phyloP scores from a whole-genome alignment of 805 yeast genomes.

The Candida parachauliodes region DNA sequence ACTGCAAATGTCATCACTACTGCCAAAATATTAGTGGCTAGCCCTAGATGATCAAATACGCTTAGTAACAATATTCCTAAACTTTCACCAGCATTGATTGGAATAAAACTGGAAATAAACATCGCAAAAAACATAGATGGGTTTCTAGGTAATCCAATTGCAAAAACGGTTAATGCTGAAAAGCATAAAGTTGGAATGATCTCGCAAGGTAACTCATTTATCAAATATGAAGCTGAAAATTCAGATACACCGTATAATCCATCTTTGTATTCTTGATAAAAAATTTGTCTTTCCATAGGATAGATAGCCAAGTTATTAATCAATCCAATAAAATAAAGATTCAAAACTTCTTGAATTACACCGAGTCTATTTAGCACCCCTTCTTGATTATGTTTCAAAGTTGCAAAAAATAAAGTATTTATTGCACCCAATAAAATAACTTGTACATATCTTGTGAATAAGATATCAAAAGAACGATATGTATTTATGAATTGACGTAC shows the following conservation, averaged over 20 bases:
- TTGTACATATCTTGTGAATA: slow-evolving; percentile 63
- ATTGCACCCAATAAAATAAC: slow-evolving; percentile 60
- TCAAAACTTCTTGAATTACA: slow-evolving; percentile 65
- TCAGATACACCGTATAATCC: slow-evolving; percentile 62
- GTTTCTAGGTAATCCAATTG: slow-evolving; percentile 67
- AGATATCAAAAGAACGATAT: slow-evolving; percentile 46
- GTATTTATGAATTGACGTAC: slow-evolving; percentile 30
- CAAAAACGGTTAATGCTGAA: slow-evolving; percentile 60
- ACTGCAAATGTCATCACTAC: slow-evolving; percentile 65
- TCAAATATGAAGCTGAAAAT: slow-evolving; percentile 55
- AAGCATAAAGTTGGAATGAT: slow-evolving; percentile 54
- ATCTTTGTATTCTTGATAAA: slow-evolving; percentile 75
- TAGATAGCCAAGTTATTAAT: slow-evolving; percentile 71
- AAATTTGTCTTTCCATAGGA: slow-evolving; percentile 68
- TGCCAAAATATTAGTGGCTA: slow-evolving; percentile 75
- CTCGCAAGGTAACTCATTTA: slow-evolving; percentile 66
- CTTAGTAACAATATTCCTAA: slow-evolving; percentile 78
- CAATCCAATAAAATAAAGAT: slow-evolving; percentile 75
- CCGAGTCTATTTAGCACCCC: slow-evolving; percentile 71
- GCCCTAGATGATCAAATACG: slow-evolving; percentile 66
- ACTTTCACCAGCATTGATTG: slow-evolving; percentile 75
- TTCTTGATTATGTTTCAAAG: slow-evolving; percentile 30
- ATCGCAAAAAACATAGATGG: slow-evolving; percentile 64
- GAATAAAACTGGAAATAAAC: slow-evolving; percentile 48
- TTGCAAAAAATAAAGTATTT: slow-evolving; percentile 59